Evolutionary conservation across 23 red algal species (phyloP).

Genomic region (Gracilaria gracilis): DNA sequence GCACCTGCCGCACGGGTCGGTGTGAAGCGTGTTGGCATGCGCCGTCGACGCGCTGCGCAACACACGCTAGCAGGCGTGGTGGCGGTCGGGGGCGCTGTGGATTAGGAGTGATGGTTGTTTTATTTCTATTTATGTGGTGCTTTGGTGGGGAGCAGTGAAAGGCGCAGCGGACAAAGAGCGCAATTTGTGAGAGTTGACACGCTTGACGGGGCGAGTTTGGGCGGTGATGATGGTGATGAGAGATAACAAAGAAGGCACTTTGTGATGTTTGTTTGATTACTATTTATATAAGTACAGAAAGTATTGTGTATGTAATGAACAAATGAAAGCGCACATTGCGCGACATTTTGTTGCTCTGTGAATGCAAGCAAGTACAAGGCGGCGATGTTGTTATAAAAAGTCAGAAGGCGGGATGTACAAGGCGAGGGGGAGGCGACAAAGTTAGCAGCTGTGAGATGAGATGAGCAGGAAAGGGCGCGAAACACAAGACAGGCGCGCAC

Average conservation of each 20-base stretch:
- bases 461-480: not conserved
- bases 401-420: no score
- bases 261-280: not conserved
- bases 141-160: not conserved
- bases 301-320: not conserved
- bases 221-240: not conserved
- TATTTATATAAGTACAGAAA: no score
- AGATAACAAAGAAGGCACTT: not conserved
- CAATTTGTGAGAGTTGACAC: no score
- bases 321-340: not conserved
- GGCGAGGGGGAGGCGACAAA: no score
- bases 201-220: not conserved
- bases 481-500: not conserved
- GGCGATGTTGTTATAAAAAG: no score
- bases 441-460: no score
- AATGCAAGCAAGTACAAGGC: no score
- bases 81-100: no score
- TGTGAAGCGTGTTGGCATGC: not conserved
- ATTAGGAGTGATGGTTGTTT: not conserved
- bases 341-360: not conserved
- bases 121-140: constrained; percentile 16
- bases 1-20: constrained; percentile 19
- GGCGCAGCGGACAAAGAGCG: no score
- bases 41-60: no score
- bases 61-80: no score